A percentile compares a stretch with the other conserved stretches of the same genome.
These are phyloP conservation scores for Pyricularia sp. DNA, from an alignment of 2,329 filamentous ascomycete genomes.

Conservation along the genomic window DNA sequence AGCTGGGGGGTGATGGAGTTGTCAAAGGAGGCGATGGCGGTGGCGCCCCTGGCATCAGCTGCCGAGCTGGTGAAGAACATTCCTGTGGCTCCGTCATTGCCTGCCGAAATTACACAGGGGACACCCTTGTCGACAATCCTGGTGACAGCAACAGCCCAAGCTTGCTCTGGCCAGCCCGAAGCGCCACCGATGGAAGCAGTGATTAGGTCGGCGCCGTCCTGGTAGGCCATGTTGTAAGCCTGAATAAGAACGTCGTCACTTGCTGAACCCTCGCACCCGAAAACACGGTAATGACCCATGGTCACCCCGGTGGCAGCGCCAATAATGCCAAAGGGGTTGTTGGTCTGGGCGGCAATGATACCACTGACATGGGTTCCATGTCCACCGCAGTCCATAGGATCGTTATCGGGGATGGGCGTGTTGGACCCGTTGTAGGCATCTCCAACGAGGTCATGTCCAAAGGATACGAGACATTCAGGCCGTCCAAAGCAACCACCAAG, in stretches of 20 bases:
- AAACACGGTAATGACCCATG: conserved; percentile 47
- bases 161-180: conserved; percentile 42
- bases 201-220: conserved; percentile 50
- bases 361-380: conserved; percentile 56
- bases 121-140: conserved; percentile 45
- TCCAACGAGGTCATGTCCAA: conserved; percentile 11
- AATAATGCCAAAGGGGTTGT: conserved; percentile 41
- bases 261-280: conserved; percentile 42
- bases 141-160: conserved; percentile 38
- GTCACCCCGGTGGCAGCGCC: conserved; percentile 48
- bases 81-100: conserved; percentile 32
- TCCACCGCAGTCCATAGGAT: conserved; percentile 46
- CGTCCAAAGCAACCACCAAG: conserved; percentile 25
- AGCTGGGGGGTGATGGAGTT: conserved; percentile 33
- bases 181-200: conserved; percentile 43
- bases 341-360: conserved; percentile 48
- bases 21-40: conserved; percentile 40
- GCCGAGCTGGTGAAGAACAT: conserved; percentile 41
- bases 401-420: conserved; percentile 31
- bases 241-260: conserved; percentile 48
- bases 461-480: conserved; percentile 10
- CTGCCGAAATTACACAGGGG: conserved; percentile 29
- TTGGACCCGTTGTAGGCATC: conserved; percentile 28
- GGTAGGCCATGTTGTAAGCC: conserved; percentile 49
- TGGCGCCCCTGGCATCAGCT: conserved; percentile 35